Percentiles rank a stretch among this genome's conserved stretches.
Conservation (phyloP, 208 protist species). For the Trypanosoma platydactyli region DNA sequence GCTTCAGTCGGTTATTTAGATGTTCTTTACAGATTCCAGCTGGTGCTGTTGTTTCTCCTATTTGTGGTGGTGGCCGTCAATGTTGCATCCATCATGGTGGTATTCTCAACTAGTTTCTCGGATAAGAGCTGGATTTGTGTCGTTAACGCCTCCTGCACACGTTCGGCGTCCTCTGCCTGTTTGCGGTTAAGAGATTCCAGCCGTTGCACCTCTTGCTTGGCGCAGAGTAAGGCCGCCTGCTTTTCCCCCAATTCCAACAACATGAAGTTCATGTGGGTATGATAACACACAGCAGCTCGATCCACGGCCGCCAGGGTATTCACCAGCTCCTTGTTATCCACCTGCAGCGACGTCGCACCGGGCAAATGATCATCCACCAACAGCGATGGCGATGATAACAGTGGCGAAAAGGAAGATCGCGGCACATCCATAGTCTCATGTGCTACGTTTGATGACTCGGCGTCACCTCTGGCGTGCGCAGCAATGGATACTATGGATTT, state of each 20-base stretch:
- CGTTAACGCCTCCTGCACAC: constrained; percentile 54
- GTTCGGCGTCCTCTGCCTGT: constrained; percentile 45
- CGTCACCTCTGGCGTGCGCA: background rate
- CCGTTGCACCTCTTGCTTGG: constrained; percentile 37
- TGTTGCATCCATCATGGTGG: background rate
- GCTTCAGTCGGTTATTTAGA: no score
- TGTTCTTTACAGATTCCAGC: background rate
- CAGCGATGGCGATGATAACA: no score
- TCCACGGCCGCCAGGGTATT: constrained; percentile 64
- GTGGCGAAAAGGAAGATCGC: no score
- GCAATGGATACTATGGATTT: constrained; percentile 17
- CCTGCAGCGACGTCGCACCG: background rate
- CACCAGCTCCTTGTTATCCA: constrained; percentile 52
- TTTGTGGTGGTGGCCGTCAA: background rate
- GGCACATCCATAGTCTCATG: background rate
- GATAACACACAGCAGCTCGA: constrained; percentile 59
- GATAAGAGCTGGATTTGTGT: constrained; percentile 75
- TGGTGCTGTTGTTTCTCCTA: background rate
- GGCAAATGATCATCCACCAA: background rate
- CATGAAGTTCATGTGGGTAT: constrained; percentile 65
- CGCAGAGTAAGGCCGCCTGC: constrained; percentile 41
- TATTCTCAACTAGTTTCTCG: constrained; percentile 43
- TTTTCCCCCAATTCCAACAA: constrained; percentile 61
- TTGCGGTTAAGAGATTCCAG: constrained; percentile 37
- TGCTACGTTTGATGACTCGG: background rate